Evolutionary conservation across 179 eudicot genomes (phyloP), one percentile per base, ranked within the genome.

Genomic region (Beta corolliflora): DNA sequence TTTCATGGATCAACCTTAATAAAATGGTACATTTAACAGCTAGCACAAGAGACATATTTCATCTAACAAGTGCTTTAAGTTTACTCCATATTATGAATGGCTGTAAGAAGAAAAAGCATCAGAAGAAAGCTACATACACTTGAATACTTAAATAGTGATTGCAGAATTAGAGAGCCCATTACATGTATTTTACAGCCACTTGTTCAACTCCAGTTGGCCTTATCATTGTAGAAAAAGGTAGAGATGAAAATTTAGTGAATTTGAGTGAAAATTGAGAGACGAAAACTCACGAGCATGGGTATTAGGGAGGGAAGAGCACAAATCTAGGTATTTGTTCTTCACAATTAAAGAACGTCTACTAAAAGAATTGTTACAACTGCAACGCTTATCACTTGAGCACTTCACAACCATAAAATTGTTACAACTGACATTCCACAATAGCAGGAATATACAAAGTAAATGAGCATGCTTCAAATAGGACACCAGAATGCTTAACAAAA

Each of bases 81-180:
- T 67, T 78, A 10, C 31, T 19, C 10, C 45, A 31, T 18, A 77
- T 79, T 3, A 75, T 15, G 45, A 45, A 54, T 50, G 58, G 54
- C 6, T 66, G n/a, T 14, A 68, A 25, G 56, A 64, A 63, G 44
- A 69, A 46, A 63, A 9, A 41, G 8, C 58, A 69, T 56, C 46
- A 29, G 58, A 81, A 77, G 58, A 70, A 71, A 52, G 82, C n/a
- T 58, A 87, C 98, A 61, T 93, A 96, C 98, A 63, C 87, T 90
- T 61, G 97, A 94, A 84, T 91, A 87, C 87, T 85, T 90, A 84
- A 96, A 92, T 61, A 96, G 78, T 18, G 89, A 81, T 81, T 96
- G 97, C 76, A 96, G 91, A 82, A 96, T 93, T 86, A 92, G 78
- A 83, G 97, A 90, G 41, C 99, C 99, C 88, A 95, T 86, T 65